Base-by-base conservation (phyloP, 2,329 filamentous ascomycete species). In the Fusarium anguioides region DNA sequence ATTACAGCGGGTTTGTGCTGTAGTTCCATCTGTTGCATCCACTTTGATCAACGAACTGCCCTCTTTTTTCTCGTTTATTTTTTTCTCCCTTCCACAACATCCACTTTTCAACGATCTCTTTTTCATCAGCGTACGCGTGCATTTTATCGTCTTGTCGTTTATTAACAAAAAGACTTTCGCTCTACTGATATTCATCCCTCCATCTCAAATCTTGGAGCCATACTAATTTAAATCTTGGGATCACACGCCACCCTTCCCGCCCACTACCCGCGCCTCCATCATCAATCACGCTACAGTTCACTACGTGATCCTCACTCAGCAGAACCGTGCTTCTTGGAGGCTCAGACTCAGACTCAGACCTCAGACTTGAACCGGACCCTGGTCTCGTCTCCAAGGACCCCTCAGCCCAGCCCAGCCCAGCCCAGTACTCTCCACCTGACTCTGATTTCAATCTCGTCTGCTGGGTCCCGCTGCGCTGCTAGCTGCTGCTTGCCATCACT, bases 361-460 rank as follows among this genome's bases (percentile, higher is more conserved):
- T 26, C 46, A 50, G 47, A 35, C 47, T 50, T 29, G 35, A 29
- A 55, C 66, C 66, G 52, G 59, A 70, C 68, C 69, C 69, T 54
- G 56, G 69, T 67, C 64, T 58, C 50, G 44, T 67, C 64, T 58
- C 50, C 37, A 58, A 49, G 50, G 49, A 59, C 52, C 69, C 58
- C 62, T n/a, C n/a, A n/a, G n/a, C n/a, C n/a, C n/a, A n/a, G n/a
- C n/a, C n/a, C n/a, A n/a, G n/a, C n/a, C n/a, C n/a, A n/a, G n/a
- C n/a, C n/a, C n/a, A n/a, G n/a, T n/a, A n/a, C n/a, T n/a, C n/a
- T 66, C 69, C 69, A 72, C 67, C 69, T 72, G 69, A 72, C 69
- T 68, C 64, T 55, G 58, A 36, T 70, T 64, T 66, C 60, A 58
- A 60, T 69, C 60, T 62, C 61, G 46, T 61, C 58, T 53, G 39